Evolutionary conservation across 768 basidiomycete species (phyloP), one percentile per base, ranked within the genome.

Genomic region (Xerocomus spinulosus): DNA sequence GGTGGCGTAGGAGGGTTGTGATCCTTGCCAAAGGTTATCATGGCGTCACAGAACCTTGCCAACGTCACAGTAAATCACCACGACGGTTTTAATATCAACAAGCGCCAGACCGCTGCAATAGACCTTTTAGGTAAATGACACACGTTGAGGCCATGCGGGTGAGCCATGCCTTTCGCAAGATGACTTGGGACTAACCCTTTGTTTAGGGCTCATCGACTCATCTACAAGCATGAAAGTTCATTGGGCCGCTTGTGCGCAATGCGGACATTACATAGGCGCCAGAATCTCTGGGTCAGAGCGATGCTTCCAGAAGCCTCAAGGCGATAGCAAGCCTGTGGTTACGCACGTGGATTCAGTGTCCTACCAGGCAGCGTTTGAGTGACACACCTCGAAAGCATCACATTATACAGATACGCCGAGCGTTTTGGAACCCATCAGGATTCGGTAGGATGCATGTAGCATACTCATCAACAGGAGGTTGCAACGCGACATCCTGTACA

Each of bases 391-490:
- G 1, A 28, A n/a, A 39, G 29, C 9, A 14, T 37, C 51, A 46
- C 55, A 56, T 44, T 35, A 28, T 38, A n/a, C 37, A 40, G 33
- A 38, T 40, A 35, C 46, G 40, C 54, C 53, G 28, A 9, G 32
- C n/a, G 12, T 39, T 32, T 42, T 29, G 10, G 32, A 32, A n/a
- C 13, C 3, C 17, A 23, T 21, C 41, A 21, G 23, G 5, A 13
- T 38, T n/a, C 12, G 12, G 20, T 45, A 12, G 12, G 17, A 29
- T 9, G 26, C 26, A 25, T 4, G 33, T 23, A 18, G 38, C 47
- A 24, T n/a, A 44, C 25, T 20, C 32, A 32, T 38, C 30, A 47
- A 25, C 54, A 44, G 44, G 42, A 18, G 50, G 44, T 20, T 52
- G 18, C 43, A 40, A 14, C 13, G 55, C 8, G 39, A 1, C 12